Conservation (phyloP, 2,329 filamentous ascomycete genomes). For the Colletotrichum scovillei region DNA sequence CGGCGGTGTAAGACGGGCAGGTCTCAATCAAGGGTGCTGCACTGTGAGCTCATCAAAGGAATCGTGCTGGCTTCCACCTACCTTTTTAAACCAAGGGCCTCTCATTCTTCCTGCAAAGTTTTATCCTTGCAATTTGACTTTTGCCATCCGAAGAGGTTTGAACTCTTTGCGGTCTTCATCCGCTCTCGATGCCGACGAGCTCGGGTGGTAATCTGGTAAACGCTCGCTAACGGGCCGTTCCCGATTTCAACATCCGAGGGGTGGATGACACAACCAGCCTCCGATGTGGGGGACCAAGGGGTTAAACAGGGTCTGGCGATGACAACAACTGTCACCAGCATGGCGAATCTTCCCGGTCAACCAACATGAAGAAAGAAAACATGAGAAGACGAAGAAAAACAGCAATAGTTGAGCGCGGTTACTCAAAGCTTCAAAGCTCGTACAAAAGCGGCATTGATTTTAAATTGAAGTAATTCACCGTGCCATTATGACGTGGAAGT, state of each 20-base stretch:
- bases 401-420: no score
- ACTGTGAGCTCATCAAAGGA: neutral
- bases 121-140: neutral
- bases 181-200: neutral
- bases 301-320: slow-evolving; percentile 20
- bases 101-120: neutral
- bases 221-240: slow-evolving; percentile 9
- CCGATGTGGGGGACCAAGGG: neutral
- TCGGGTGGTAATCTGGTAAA: neutral
- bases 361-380: neutral
- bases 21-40: neutral
- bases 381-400: neutral
- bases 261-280: slow-evolving; percentile 15
- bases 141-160: neutral
- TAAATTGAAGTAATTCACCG: neutral
- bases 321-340: slow-evolving; percentile 16
- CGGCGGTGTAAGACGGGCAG: neutral
- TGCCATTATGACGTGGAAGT: neutral
- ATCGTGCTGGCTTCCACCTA: neutral
- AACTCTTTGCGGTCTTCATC: neutral
- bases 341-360: slow-evolving; percentile 19
- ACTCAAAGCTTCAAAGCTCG: no score
- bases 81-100: neutral
- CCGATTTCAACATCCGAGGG: slow-evolving; percentile 26
- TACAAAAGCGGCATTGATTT: no score